These are phyloP conservation scores for Pueraria montana DNA, from an alignment of 306 rosid species.

Conservation along the genomic window DNA sequence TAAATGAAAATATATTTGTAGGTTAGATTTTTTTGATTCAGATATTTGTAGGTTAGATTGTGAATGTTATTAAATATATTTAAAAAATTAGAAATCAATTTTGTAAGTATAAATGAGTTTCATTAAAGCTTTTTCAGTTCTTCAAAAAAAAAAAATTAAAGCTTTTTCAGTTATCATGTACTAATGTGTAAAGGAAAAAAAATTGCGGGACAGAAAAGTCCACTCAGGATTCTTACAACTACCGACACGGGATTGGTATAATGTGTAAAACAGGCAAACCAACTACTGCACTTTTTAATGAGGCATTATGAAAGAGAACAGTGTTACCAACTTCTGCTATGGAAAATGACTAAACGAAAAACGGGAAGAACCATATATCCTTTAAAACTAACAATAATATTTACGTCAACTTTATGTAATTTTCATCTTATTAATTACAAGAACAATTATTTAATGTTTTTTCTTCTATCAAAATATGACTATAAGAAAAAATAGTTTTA, in stretches of 20 bases:
- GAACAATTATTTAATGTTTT: neutral
- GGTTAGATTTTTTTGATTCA: no score
- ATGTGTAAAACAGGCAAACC: constrained; percentile 38
- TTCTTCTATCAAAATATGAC: no score
- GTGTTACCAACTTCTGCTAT: neutral
- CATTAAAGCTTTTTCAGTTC: neutral
- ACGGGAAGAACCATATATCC: neutral
- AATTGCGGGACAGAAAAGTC: neutral
- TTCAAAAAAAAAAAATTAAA: no score
- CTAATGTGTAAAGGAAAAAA: neutral
- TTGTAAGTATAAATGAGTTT: neutral
- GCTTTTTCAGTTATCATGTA: neutral
- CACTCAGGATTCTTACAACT: neutral
- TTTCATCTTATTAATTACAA: neutral
- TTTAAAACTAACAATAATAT: neutral
- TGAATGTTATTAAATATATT: neutral
- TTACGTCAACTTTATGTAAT: neutral
- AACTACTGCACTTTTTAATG: constrained; percentile 29
- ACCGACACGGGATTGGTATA: constrained; percentile 50
- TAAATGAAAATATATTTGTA: neutral
- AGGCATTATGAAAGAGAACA: neutral
- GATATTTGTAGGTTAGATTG: neutral
- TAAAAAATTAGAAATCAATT: neutral
- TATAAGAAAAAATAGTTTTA: neutral
- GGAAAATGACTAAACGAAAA: constrained; percentile 31